Evolutionary conservation across 495 filamentous ascomycete genomes (phyloP).

Genomic region (Platismatia glauca): DNA sequence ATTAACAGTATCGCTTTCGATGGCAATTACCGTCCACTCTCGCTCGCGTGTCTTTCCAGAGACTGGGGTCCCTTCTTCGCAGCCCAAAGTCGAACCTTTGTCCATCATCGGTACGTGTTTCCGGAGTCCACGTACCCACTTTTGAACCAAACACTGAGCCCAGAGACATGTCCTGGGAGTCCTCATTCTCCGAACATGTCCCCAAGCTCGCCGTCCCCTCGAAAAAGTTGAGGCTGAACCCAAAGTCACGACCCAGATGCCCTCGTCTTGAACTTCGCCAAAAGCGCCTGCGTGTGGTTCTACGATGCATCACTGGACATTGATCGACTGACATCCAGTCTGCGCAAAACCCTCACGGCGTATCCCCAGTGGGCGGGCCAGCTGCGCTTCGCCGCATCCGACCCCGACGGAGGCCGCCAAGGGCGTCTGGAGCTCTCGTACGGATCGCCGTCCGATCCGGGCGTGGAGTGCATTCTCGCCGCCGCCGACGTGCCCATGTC

Average conservation of each 20-base stretch:
- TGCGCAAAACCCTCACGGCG: constrained; percentile 24
- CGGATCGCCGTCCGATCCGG: neutral
- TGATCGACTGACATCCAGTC: neutral
- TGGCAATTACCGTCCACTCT: neutral
- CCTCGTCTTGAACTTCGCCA: neutral
- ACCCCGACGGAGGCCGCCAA: constrained; percentile 9
- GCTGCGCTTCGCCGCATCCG: constrained; percentile 21
- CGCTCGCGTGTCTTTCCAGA: neutral
- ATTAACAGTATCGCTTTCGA: neutral
- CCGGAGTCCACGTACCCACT: too few relatives aligned
- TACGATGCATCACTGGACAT: neutral
- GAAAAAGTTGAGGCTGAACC: too few relatives aligned
- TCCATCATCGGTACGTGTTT: neutral
- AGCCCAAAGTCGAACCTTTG: neutral
- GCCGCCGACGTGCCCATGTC: neutral
- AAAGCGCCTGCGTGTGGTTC: neutral
- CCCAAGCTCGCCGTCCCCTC: too few relatives aligned
- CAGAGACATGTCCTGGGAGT: too few relatives aligned
- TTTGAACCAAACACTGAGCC: too few relatives aligned
- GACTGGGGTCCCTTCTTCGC: neutral
- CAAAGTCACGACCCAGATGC: too few relatives aligned
- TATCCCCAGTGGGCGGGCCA: constrained; percentile 32
- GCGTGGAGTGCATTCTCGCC: constrained; percentile 1
- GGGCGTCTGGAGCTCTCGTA: neutral
- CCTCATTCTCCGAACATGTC: too few relatives aligned